phyloP scores from a whole-genome alignment of 768 basidiomycete genomes.

The Amanita molliuscula region DNA sequence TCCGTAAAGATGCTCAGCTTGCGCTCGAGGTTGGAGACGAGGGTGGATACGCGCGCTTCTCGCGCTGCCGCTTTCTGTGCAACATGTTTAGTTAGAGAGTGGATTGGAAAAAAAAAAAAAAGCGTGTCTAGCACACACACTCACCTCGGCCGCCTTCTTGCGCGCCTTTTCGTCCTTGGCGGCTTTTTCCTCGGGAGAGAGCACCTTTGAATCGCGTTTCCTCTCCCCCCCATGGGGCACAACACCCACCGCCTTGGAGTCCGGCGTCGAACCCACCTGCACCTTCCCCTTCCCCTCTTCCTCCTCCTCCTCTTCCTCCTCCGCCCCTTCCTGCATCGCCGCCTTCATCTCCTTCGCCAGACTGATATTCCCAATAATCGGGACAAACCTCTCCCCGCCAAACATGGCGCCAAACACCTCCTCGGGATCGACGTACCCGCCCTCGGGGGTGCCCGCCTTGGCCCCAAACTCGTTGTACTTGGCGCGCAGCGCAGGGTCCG shows the following conservation, averaged over 20 bases:
- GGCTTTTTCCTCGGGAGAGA: conserved; percentile 64
- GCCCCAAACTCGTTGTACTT: conserved; percentile 92
- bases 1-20: conserved; percentile 87
- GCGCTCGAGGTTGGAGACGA: conserved; percentile 69
- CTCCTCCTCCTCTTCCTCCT: conserved; percentile 26
- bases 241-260: conserved; percentile 6
- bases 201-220: conserved; percentile 31
- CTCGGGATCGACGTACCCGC: conserved; percentile 83
- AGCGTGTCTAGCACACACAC: no score
- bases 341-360: conserved; percentile 89
- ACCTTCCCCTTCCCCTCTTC: conserved; percentile 27
- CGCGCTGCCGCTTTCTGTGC: conserved; percentile 71
- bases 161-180: conserved; percentile 64
- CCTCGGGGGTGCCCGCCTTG: conserved; percentile 74
- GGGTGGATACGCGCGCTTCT: conserved; percentile 62
- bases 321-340: conserved; percentile 80
- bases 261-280: conserved; percentile 29
- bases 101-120: no score
- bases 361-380: conserved; percentile 84
- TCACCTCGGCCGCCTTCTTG: conserved; percentile 60
- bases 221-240: background rate
- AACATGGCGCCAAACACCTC: conserved; percentile 79
- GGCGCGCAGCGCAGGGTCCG: conserved; percentile 60
- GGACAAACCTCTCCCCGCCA: conserved; percentile 77
- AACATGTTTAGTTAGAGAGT: no score